Evolutionary conservation across 441 rosid species (phyloP).

Genomic region (Adansonia gregorii): DNA sequence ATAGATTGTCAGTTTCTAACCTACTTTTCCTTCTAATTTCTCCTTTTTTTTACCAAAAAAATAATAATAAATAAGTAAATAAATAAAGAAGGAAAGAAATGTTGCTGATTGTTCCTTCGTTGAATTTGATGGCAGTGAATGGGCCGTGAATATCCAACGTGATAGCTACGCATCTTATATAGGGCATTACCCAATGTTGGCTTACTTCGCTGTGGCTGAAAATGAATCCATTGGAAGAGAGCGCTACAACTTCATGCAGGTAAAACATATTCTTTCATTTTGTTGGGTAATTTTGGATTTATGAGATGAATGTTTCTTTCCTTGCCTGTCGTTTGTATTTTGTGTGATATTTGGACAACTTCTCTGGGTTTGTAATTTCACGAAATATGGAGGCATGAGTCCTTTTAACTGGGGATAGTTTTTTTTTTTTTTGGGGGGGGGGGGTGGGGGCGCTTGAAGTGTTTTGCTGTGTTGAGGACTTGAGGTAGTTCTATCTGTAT

Average conservation of each 20-base stretch:
- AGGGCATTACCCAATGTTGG: slow-evolving; percentile 86
- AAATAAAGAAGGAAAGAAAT: too few species aligned
- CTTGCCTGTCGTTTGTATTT: not conserved
- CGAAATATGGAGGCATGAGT: not conserved
- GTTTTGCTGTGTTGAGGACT: not conserved
- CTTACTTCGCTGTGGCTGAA: slow-evolving; percentile 88
- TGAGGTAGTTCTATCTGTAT: not conserved
- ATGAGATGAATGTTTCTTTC: not conserved
- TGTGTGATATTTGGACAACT: not conserved
- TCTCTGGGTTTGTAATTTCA: slow-evolving; percentile 5
- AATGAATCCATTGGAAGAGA: slow-evolving; percentile 93
- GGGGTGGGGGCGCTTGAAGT: not conserved
- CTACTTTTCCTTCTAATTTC: too few species aligned
- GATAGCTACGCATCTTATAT: slow-evolving; percentile 92
- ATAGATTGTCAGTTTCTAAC: slow-evolving; percentile 68
- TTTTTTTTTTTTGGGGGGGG: not conserved
- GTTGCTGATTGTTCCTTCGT: not conserved
- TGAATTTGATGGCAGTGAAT: slow-evolving; percentile 53
- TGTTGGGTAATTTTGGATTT: not conserved
- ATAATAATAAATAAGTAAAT: not conserved
- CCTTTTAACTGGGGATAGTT: not conserved
- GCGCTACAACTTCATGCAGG: slow-evolving; percentile 98
- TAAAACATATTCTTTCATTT: slow-evolving; percentile 22
- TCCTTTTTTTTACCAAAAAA: not conserved
- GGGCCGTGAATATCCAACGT: slow-evolving; percentile 93